Conservation (phyloP, 305 asterid species). For the Fraxinus platypoda region DNA sequence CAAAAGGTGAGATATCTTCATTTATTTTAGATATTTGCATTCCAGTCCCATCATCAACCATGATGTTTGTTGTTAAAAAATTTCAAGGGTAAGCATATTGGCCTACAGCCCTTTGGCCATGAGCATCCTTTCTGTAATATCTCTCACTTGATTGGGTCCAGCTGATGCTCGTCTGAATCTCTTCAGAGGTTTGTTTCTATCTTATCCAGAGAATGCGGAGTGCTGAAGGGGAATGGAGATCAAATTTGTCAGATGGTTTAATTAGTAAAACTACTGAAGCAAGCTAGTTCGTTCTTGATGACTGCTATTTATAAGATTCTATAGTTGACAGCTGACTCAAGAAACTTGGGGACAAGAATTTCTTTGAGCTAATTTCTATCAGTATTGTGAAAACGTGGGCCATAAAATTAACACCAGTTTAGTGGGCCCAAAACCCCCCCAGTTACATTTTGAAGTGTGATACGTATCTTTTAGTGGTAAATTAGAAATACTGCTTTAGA, state of each 20-base stretch:
- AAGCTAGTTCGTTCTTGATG: conserved; percentile 28
- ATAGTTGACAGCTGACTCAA: not conserved
- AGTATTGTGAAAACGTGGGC: not conserved
- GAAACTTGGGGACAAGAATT: not conserved
- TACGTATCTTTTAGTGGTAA: not conserved
- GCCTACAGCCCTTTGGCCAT: conserved; percentile 89
- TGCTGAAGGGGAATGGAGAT: conserved; percentile 81
- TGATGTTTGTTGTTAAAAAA: conserved; percentile 13
- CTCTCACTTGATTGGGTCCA: conserved; percentile 58
- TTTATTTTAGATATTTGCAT: conserved; percentile 5
- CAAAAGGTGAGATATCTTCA: not conserved
- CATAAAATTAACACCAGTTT: not conserved
- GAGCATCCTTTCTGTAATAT: conserved; percentile 85
- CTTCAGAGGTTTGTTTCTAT: conserved; percentile 55
- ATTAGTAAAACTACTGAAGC: conserved; percentile 54
- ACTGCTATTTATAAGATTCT: not conserved
- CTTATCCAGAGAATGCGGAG: not conserved
- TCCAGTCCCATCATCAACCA: not conserved
- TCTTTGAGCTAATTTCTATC: not conserved
- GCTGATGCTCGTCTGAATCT: conserved; percentile 55
- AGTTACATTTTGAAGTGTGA: not conserved
- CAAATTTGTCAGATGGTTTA: conserved; percentile 52
- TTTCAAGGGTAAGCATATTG: conserved; percentile 60
- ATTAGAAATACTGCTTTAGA: conserved; percentile 17
- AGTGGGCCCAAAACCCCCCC: not conserved